phyloP scores from a whole-genome alignment of 768 basidiomycete genomes.

The Calocybe cyanea region DNA sequence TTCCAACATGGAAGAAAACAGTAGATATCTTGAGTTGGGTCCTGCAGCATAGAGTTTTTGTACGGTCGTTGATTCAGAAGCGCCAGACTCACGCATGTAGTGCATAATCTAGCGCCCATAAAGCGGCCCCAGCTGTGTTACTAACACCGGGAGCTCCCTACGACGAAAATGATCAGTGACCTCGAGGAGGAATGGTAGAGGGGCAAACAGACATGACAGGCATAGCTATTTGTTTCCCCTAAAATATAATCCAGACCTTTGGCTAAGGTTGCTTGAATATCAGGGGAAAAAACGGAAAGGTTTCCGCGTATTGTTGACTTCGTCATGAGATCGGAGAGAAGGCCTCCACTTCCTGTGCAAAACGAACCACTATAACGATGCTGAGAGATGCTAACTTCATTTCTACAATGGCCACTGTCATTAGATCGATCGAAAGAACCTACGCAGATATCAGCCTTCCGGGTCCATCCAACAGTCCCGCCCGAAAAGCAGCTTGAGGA shows the following conservation, averaged over 20 bases:
- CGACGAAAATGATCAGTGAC: background rate
- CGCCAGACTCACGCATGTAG: slow-evolving; percentile 43
- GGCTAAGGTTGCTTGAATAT: slow-evolving; percentile 46
- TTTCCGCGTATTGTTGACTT: slow-evolving; percentile 57
- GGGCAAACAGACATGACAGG: slow-evolving; percentile 31
- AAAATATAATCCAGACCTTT: slow-evolving; percentile 55
- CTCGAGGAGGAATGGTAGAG: background rate
- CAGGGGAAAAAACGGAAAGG: slow-evolving; percentile 45
- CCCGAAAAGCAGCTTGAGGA: slow-evolving; percentile 53
- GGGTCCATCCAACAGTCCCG: slow-evolving; percentile 44
- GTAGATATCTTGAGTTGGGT: slow-evolving; percentile 43
- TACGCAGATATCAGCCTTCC: slow-evolving; percentile 54
- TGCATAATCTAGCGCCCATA: slow-evolving; percentile 67
- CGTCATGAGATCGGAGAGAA: slow-evolving; percentile 63
- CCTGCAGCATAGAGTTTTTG: slow-evolving; percentile 3
- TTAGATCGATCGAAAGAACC: slow-evolving; percentile 14
- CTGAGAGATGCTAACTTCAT: slow-evolving; percentile 47
- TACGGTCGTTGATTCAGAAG: too few relatives aligned
- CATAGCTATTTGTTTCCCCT: slow-evolving; percentile 58
- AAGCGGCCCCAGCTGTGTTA: slow-evolving; percentile 65
- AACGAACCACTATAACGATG: slow-evolving; percentile 59
- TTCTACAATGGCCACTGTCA: background rate
- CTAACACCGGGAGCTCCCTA: slow-evolving; percentile 54
- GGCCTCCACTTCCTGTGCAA: slow-evolving; percentile 48
- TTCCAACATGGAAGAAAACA: slow-evolving; percentile 63